Conservation (phyloP, 306 rosid genomes). For the Lathyrus sativus region DNA sequence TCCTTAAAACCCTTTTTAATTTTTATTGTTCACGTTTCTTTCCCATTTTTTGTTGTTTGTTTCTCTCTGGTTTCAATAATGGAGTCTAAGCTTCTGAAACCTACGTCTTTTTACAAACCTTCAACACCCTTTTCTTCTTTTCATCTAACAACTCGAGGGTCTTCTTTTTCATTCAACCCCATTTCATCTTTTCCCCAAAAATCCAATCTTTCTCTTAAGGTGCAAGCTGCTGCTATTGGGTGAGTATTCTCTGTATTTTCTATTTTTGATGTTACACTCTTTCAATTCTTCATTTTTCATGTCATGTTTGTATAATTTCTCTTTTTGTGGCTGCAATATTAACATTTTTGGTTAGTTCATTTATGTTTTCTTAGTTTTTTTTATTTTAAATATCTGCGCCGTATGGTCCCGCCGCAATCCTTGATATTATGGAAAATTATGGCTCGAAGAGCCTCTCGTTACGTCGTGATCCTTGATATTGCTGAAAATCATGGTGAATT, state of each 20-base stretch:
- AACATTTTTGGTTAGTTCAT: background rate
- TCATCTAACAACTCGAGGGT: conserved; percentile 12
- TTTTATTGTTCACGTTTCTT: conserved; percentile 1
- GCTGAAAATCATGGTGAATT: background rate
- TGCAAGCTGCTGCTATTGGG: conserved; percentile 52
- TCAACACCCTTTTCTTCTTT: conserved; percentile 37
- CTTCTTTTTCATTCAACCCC: conserved; percentile 33
- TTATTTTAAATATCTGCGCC: background rate
- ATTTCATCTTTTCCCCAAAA: conserved; percentile 33
- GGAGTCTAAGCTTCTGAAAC: conserved; percentile 62
- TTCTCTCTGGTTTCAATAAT: conserved; percentile 38
- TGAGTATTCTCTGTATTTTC: conserved; percentile 34
- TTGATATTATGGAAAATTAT: background rate
- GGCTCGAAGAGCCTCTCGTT: background rate
- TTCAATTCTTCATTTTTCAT: background rate
- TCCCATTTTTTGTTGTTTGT: background rate
- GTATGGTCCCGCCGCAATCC: background rate
- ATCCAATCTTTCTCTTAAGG: conserved; percentile 39
- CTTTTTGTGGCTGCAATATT: background rate
- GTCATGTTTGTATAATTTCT: background rate
- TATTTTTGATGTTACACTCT: background rate
- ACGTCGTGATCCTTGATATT: background rate
- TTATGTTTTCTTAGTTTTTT: background rate
- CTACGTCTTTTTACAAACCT: conserved; percentile 26
- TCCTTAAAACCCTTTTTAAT: background rate